Conservation (phyloP, 495 filamentous ascomycete genomes). For the Neurospora africana region DNA sequence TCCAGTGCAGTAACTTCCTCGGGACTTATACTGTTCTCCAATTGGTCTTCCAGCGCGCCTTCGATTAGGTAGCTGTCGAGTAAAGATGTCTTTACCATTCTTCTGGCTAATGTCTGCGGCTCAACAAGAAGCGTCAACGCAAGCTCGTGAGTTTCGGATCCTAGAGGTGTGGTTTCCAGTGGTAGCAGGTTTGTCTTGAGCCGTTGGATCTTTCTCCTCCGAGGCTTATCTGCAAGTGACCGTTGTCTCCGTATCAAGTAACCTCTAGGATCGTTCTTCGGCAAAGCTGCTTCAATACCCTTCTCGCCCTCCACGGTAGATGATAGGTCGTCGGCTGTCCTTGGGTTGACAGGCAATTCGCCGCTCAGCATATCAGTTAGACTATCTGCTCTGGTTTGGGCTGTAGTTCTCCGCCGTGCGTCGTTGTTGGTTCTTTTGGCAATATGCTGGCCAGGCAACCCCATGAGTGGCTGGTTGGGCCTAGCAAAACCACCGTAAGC, state of each 20-base stretch:
- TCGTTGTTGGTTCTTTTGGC: not conserved
- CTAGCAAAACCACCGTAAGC: not conserved
- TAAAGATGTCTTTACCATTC: not conserved
- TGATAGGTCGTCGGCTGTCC: not conserved
- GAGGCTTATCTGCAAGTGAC: conserved; percentile 15
- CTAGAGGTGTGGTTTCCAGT: conserved; percentile 28
- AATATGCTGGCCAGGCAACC: not conserved
- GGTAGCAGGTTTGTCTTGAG: conserved; percentile 35
- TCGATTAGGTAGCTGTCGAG: conserved; percentile 9
- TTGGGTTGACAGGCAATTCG: not conserved
- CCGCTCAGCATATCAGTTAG: not conserved
- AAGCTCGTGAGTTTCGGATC: conserved; percentile 19
- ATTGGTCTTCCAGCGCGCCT: not conserved
- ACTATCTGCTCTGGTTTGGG: not conserved
- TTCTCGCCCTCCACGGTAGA: not conserved
- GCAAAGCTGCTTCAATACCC: conserved; percentile 15
- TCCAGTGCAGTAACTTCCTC: not conserved
- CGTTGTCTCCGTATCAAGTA: conserved; percentile 32
- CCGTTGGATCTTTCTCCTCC: conserved; percentile 21
- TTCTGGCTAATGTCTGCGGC: not conserved
- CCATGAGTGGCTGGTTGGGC: not conserved
- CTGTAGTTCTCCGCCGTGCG: not conserved
- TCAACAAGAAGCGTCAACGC: conserved; percentile 11
- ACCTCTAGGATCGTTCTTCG: conserved; percentile 27
- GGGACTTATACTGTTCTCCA: not conserved